Conservation (phyloP, 2,329 filamentous ascomycete species). For the Paramyrothecium sp. region DNA sequence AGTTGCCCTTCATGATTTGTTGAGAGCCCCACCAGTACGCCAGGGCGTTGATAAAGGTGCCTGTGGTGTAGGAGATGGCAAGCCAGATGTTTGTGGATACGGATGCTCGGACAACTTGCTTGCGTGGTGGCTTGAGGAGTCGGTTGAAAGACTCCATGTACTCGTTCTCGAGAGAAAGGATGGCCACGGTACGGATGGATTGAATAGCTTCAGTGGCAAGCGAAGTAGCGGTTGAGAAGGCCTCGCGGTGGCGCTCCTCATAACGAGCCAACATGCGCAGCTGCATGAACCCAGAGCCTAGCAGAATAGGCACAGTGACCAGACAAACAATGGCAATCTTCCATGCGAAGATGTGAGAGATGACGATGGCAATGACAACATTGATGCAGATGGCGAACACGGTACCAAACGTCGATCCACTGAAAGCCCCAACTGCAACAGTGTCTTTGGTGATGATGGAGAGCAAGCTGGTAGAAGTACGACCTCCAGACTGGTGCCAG, state of each 20-base stretch:
- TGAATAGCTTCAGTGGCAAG: slow-evolving; percentile 67
- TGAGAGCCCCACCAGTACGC: slow-evolving; percentile 80
- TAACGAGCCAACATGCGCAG: slow-evolving; percentile 62
- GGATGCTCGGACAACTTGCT: slow-evolving; percentile 51
- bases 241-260: slow-evolving; percentile 61
- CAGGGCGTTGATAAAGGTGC: slow-evolving; percentile 70
- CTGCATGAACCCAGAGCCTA: slow-evolving; percentile 69
- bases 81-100: slow-evolving; percentile 57
- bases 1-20: slow-evolving; percentile 64
- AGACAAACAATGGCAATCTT: slow-evolving; percentile 73
- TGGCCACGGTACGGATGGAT: slow-evolving; percentile 62
- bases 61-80: slow-evolving; percentile 57
- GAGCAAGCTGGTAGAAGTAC: slow-evolving; percentile 61
- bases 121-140: slow-evolving; percentile 47
- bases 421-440: slow-evolving; percentile 65
- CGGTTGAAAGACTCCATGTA: slow-evolving; percentile 52
- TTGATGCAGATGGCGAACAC: slow-evolving; percentile 68
- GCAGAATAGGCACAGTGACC: slow-evolving; percentile 64
- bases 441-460: slow-evolving; percentile 70
- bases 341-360: slow-evolving; percentile 73
- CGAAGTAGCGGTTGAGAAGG: slow-evolving; percentile 61
- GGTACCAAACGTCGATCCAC: slow-evolving; percentile 68
- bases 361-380: slow-evolving; percentile 64
- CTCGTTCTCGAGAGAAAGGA: slow-evolving; percentile 51
- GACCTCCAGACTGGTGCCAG: slow-evolving; percentile 66